Percentiles rank a stretch among this genome's conserved stretches.
These are phyloP conservation scores for Thalassiosira profunda DNA, from an alignment of 108 stramenopile genomes.

Conservation along the genomic window DNA sequence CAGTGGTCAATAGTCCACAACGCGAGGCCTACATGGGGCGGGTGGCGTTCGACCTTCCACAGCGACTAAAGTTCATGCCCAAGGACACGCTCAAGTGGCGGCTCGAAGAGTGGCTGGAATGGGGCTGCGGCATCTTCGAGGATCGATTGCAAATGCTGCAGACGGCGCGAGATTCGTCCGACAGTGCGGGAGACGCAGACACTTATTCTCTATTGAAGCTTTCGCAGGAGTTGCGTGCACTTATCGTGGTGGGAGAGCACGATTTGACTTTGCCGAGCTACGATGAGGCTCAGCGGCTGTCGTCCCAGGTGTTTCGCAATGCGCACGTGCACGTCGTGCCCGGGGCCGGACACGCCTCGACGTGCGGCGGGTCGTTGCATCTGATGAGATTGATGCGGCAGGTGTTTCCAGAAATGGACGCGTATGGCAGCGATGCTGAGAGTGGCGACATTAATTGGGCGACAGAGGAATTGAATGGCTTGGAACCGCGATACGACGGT, in stretches of 20 bases:
- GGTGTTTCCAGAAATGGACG: constrained; percentile 54
- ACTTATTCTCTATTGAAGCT: constrained; percentile 1
- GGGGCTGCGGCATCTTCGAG: constrained; percentile 58
- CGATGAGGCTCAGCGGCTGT: constrained; percentile 76
- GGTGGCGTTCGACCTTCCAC: constrained; percentile 70
- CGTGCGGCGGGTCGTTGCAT: constrained; percentile 81
- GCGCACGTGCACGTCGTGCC: constrained; percentile 66
- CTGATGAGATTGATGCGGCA: constrained; percentile 66
- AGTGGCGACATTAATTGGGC: too few species aligned
- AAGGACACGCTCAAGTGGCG: constrained; percentile 82
- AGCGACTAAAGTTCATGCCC: constrained; percentile 73
- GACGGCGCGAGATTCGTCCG: constrained; percentile 9
- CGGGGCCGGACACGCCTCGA: constrained; percentile 87
- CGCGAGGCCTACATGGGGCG: constrained; percentile 92
- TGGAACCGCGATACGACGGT: constrained; percentile 77
- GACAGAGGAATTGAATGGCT: constrained; percentile 46
- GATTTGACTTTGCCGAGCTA: constrained; percentile 80
- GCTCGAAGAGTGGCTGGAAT: constrained; percentile 72
- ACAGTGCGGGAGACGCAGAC: constrained; percentile 5
- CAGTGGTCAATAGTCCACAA: constrained; percentile 68
- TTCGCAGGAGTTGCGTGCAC: constrained; percentile 42
- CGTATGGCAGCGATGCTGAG: constrained; percentile 2
- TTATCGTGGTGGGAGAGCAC: constrained; percentile 87
- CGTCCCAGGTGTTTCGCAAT: constrained; percentile 40
- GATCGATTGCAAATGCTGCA: constrained; percentile 27